Evolutionary conservation across 257 asterid species (phyloP).

Genomic region (Solanum clarkiae): DNA sequence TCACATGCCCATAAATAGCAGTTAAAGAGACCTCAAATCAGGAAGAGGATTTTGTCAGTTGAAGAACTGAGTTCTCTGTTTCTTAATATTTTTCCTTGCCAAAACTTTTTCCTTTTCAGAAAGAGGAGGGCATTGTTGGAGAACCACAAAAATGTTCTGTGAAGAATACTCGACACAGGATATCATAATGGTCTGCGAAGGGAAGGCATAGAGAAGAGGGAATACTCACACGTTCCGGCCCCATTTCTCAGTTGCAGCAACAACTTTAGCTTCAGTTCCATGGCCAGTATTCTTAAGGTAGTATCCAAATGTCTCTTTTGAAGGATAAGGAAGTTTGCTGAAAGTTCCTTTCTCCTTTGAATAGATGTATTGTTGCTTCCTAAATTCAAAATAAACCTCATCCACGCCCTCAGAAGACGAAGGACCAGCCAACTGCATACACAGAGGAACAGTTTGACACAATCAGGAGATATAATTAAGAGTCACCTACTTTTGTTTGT

Average conservation of each 20-base stretch:
- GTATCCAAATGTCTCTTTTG: constrained; percentile 83
- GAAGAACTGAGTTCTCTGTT: neutral
- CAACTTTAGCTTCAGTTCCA: constrained; percentile 86
- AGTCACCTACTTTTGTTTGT: neutral
- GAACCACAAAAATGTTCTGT: neutral
- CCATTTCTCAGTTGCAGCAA: constrained; percentile 82
- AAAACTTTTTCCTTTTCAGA: neutral
- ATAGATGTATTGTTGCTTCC: constrained; percentile 87
- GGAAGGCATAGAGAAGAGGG: constrained; percentile 2
- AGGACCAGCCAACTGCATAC: constrained; percentile 59
- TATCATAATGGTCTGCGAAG: neutral
- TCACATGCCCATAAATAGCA: neutral
- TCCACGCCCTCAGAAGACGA: constrained; percentile 37
- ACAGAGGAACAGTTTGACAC: neutral
- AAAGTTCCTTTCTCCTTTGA: constrained; percentile 62
- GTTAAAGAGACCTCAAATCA: neutral
- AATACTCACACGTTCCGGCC: constrained; percentile 89
- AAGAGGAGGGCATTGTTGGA: neutral
- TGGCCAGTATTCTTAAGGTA: constrained; percentile 81
- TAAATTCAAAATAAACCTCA: constrained; percentile 88
- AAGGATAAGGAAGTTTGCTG: constrained; percentile 81
- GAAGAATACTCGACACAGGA: neutral
- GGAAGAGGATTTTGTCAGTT: neutral
- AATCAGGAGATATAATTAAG: neutral
- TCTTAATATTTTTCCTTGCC: neutral